Evolutionary conservation across 2,329 filamentous ascomycete species (phyloP), one percentile per base, ranked within the genome.

Genomic region (Neofusicoccum cordaticola): DNA sequence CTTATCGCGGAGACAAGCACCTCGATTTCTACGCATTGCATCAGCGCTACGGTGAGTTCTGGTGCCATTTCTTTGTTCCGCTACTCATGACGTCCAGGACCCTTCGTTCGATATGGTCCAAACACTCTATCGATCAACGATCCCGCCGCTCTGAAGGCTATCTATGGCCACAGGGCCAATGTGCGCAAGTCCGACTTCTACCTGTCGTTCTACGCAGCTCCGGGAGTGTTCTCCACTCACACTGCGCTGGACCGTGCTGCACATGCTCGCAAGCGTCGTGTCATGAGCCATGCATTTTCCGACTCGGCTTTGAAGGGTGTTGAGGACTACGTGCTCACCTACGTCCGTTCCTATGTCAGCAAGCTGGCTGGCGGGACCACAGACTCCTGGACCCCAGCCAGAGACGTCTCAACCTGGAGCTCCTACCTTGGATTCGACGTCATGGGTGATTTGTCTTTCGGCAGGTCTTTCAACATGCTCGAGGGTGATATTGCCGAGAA

Each of bases 41-140:
- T 74, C 80, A 88, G 69, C 83, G 84, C 73, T 92, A 96, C 71
- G 90, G 90, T 47, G 1, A 31, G 51, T 15, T 4, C 3, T 9
- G 2, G 3, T 7, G 3, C n/a, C 2, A 13, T 4, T 80, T 75
- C 48, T 11, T 27, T 31, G 48, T 51, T 12, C 41, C 2, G 3
- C 8, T 34, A 11, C 42, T 45, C 7, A 45, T n/a, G 41, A 7
- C n/a, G 27, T 44, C 39, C 5, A 60, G 56, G 56, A 11, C 11
- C 44, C 11, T 76, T 88, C 61, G 89, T 94, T 17, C 90, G 92
- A 37, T 91, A 90, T 68, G 90, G 90, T 0, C 92, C 92, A 48
- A 92, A 92, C 76, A 86, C 86, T 66, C 79, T 96, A 45, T 92
- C 88, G 0, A 86, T 96, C 79, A 94, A 95, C 81, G 88, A 86